Evolutionary conservation across 1,139 yeast genomes (phyloP).

Genomic region (Saccharomyces hybrid): DNA sequence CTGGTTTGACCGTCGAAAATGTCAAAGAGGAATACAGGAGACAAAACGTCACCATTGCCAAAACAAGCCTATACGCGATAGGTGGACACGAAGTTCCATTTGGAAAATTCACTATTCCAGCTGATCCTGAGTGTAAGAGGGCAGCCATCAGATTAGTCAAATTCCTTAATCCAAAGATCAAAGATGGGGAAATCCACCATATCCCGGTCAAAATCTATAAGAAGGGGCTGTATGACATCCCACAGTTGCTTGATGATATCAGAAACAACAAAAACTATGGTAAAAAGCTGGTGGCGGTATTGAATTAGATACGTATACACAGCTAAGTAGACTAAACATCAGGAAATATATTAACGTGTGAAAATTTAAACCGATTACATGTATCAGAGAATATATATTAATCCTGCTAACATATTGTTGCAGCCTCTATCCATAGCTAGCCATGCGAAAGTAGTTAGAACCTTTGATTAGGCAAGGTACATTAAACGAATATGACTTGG

Average conservation of each 20-base stretch:
- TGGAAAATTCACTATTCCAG: slow-evolving; percentile 12
- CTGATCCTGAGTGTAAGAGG: too few relatives aligned
- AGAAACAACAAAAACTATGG: too few relatives aligned
- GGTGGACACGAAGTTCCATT: slow-evolving; percentile 25
- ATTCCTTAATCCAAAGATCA: too few relatives aligned
- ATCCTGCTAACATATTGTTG: not conserved
- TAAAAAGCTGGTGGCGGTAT: too few relatives aligned
- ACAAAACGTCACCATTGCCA: not conserved
- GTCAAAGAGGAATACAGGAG: too few relatives aligned
- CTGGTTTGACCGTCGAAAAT: too few relatives aligned
- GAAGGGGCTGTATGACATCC: too few relatives aligned
- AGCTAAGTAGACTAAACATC: not conserved
- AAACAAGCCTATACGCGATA: slow-evolving; percentile 22
- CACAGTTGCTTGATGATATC: too few relatives aligned
- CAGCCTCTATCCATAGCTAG: not conserved
- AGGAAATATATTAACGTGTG: not conserved
- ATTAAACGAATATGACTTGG: not conserved
- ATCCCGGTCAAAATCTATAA: too few relatives aligned
- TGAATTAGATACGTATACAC: too few relatives aligned
- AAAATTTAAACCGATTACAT: not conserved
- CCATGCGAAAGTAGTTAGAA: not conserved
- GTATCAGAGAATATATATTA: not conserved
- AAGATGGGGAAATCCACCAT: too few relatives aligned
- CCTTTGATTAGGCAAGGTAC: not conserved
- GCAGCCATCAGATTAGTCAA: too few relatives aligned